Evolutionary conservation across 2,329 filamentous ascomycete species (phyloP), one percentile per base, ranked within the genome.

Genomic region (Leptodontidium sp.): DNA sequence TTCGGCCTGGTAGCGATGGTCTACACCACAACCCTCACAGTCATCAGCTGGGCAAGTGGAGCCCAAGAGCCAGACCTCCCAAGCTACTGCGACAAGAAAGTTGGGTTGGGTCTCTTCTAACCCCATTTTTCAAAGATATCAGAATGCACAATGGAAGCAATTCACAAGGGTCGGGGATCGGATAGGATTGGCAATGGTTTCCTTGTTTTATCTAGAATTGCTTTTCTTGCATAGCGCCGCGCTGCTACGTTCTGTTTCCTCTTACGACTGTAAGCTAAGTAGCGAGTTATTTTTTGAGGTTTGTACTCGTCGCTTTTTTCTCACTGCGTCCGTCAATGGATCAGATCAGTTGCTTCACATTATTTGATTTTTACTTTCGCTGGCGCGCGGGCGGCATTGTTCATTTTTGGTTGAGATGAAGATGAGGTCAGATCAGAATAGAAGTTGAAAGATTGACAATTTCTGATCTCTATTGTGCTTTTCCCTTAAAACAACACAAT

Each of bases 1-100:
- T 93, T 98, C 76, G 96, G 96, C 8, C 82, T 94, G 64, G 80
- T 94, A 21, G 93, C 93, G 75, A 99, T 98, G 92, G 87, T 88
- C 6, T 99, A 99, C 80, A 97, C 96, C 0, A 98, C 96, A 0
- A 85, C 87, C 45, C 83, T 98, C 75, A 99, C 96, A 0, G 83
- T 98, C 59, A 87, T 91, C 78, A 97, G 92, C 80, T 99, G 96
- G 97, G 88, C 92, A 7, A 85, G 84, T 62, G 88, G 89, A 4
- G 79, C 80, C 21, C 76, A 79, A n/a, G 80, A 72, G 32, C 73
- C 80, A 4, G 85, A 85, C 71, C 75, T 84, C 14, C 88, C 88
- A 1, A 88, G 88, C 40, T 91, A 91, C 78, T 92, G 90, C 77
- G 89, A 91, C 53, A 76, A 75, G 66, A 71, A 70, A 26, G 4